A percentile compares a stretch with the other conserved stretches of the same genome.
phyloP scores from a whole-genome alignment of 345 rosid genomes.

The Euphorbia pulcherrima region DNA sequence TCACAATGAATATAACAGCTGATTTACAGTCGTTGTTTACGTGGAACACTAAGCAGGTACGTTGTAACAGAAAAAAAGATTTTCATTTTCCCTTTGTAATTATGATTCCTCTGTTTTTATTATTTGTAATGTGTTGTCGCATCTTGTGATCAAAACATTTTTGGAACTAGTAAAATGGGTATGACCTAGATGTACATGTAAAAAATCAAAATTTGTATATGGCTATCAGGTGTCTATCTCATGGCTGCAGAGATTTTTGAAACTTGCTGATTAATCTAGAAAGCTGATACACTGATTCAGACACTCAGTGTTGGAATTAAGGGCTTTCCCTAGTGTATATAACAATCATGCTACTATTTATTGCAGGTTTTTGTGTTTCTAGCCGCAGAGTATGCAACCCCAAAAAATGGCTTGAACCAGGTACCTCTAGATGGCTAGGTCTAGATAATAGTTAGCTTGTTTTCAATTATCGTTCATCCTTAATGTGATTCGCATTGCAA shows the following conservation, averaged over 20 bases:
- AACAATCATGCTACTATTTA: background rate
- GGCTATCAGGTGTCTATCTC: background rate
- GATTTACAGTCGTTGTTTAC: conserved; percentile 83
- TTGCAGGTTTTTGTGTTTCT: conserved; percentile 73
- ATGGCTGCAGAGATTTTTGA: background rate
- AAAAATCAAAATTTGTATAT: no score
- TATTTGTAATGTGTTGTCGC: background rate
- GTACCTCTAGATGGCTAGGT: conserved; percentile 39
- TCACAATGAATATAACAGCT: conserved; percentile 82
- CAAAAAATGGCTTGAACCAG: conserved; percentile 81
- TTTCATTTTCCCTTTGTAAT: background rate
- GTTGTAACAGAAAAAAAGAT: conserved; percentile 2
- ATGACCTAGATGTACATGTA: no score
- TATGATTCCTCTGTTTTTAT: background rate
- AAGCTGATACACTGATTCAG: background rate
- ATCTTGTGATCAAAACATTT: no score
- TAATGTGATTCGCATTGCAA: background rate
- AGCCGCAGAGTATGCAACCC: conserved; percentile 85
- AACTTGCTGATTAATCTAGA: background rate
- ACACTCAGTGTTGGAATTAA: background rate
- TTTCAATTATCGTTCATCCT: background rate
- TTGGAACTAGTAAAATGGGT: no score
- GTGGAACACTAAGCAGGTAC: conserved; percentile 99
- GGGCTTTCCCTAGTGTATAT: background rate
- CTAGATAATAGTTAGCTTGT: background rate